A percentile compares a stretch with the other conserved stretches of the same genome.
phyloP scores from a whole-genome alignment of 371 early-diverging fungal species.

The Mortierella sp. region DNA sequence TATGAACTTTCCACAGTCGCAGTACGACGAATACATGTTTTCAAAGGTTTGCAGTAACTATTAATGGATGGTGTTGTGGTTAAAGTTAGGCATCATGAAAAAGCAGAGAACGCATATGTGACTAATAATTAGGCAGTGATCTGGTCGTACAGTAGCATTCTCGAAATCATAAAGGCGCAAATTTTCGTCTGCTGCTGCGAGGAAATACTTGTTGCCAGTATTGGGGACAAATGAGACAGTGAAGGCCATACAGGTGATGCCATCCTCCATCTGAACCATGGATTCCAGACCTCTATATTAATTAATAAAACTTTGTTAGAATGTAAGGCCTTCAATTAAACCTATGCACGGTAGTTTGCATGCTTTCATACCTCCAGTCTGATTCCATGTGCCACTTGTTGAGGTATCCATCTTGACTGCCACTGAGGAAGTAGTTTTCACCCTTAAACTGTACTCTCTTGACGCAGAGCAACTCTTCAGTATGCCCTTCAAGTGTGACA shows the following conservation, averaged over 20 bases:
- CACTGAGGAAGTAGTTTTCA: slow-evolving; percentile 84
- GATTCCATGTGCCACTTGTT: slow-evolving; percentile 85
- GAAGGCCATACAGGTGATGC: slow-evolving; percentile 94
- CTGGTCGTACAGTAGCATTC: slow-evolving; percentile 70
- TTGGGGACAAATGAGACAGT: slow-evolving; percentile 93
- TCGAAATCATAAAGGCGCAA: slow-evolving; percentile 93
- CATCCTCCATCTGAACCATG: slow-evolving; percentile 78
- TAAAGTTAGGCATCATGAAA: neutral
- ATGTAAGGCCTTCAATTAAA: neutral
- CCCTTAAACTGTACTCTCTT: slow-evolving; percentile 81
- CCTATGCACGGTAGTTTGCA: neutral
- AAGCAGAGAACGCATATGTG: neutral
- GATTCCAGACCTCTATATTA: slow-evolving; percentile 63
- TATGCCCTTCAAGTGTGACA: slow-evolving; percentile 80
- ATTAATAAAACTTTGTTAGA: neutral
- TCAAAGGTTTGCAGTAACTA: slow-evolving; percentile 85
- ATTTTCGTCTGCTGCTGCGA: slow-evolving; percentile 90
- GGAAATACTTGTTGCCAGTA: slow-evolving; percentile 91
- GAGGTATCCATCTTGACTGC: slow-evolving; percentile 95
- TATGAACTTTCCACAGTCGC: slow-evolving; percentile 91
- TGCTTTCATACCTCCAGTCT: slow-evolving; percentile 74
- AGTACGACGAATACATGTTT: slow-evolving; percentile 87
- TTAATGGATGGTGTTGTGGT: neutral
- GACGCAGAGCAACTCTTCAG: slow-evolving; percentile 88
- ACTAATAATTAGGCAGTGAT: neutral